Base-by-base conservation (phyloP, 2,329 filamentous ascomycete species). In the Beauveria bassiana region DNA sequence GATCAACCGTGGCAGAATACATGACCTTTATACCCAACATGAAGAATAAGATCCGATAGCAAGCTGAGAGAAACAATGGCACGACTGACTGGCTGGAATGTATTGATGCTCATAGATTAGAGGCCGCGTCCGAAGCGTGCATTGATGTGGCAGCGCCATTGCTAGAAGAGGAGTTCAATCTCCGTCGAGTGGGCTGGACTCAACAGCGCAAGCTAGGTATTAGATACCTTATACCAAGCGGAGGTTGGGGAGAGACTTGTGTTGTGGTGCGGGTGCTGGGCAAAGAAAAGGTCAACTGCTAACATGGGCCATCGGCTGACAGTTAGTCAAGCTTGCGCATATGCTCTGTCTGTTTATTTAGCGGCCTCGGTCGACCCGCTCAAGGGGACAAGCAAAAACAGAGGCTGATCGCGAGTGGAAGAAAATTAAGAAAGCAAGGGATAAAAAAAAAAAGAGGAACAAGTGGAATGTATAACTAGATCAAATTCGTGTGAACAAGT, bases 301-400 rank as follows among this genome's bases (percentile, higher is more conserved):
- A 62, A 59, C 54, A 49, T 24, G 12, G 24, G 16, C 45, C 58
- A 59, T 57, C 59, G 38, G 53, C 20, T 24, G 7, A 53, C 61
- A 14, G 34, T 38, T 38, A 14, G 34, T 38, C 63, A 61, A 61
- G 34, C 24, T 43, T 31, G 40, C 24, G 49, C 45, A 54, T 54
- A 54, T 55, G 24, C 16, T 46, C 26, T 28, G 24, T 52, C 26
- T 18, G 31, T 22, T 22, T 59, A 61, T 22, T 22, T 59, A 61
- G 61, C 61, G 63, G 63, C 66, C 66, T 66, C 65, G 66, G 65
- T 28, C 58, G 56, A 54, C 57, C 57, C 56, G 50, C 53, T 38
- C 12, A 38, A 38, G 34, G 34, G 34, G 34, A 38, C 12, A 38
- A 38, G 34, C 5, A 16, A 38, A 38, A 38, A 38, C 34, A 38